These are phyloP conservation scores for Silybum marianum DNA, from an alignment of 129 eudicot species.

Conservation along the genomic window DNA sequence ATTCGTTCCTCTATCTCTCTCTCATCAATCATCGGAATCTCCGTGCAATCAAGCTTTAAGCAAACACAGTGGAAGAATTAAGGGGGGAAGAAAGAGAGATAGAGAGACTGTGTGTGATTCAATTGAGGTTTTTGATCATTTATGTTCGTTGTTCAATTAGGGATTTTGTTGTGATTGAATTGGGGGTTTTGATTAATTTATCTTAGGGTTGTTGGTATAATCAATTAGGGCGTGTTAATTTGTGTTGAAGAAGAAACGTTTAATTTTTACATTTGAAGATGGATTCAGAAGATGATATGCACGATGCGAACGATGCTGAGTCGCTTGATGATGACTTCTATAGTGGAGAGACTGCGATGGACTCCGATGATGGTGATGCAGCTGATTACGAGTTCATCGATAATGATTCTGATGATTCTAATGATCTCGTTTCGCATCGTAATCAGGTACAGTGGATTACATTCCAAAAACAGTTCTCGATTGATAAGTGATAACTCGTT, in stretches of 20 bases:
- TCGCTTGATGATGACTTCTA: conserved; percentile 71
- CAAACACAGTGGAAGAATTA: conserved; percentile 17
- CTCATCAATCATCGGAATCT: conserved; percentile 40
- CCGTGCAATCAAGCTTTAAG: conserved; percentile 29
- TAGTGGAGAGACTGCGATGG: conserved; percentile 67
- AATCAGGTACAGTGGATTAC: conserved; percentile 47
- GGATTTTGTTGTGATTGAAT: conserved; percentile 24
- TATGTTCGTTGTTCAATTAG: conserved; percentile 5
- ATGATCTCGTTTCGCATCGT: conserved; percentile 54
- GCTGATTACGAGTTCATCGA: conserved; percentile 61
- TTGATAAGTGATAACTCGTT: background rate
- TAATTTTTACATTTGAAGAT: conserved; percentile 21
- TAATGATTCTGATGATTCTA: conserved; percentile 75
- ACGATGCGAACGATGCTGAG: conserved; percentile 74
- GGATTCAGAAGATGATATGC: conserved; percentile 93
- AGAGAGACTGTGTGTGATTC: conserved; percentile 6
- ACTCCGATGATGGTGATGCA: conserved; percentile 59
- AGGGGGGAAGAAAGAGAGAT: background rate
- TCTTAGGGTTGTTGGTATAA: background rate
- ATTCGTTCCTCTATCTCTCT: conserved; percentile 29
- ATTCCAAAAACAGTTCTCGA: background rate
- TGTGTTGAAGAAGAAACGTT: conserved; percentile 4
- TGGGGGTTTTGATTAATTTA: conserved; percentile 20
- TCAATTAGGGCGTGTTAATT: conserved; percentile 11
- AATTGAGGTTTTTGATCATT: background rate